Evolutionary conservation across 2,329 filamentous ascomycete species (phyloP), one percentile per base, ranked within the genome.

Genomic region (Samsoniella hepiali): DNA sequence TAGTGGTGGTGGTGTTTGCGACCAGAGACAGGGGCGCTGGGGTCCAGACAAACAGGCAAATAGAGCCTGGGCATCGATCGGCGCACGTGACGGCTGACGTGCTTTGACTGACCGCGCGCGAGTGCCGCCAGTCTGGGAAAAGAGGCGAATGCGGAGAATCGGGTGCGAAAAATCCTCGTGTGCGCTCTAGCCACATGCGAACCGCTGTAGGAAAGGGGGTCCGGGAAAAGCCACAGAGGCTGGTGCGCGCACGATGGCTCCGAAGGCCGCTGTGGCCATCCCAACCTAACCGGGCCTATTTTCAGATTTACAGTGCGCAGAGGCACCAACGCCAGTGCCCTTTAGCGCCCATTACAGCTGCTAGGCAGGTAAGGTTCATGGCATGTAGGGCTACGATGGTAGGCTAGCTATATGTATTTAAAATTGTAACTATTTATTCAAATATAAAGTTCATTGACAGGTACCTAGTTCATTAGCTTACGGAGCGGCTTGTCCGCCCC

Each of bases 1-100:
- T 22, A 22, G 22, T 49, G 45, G 32, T 6, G 32, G 15, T 17
- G 50, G 13, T 36, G 49, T 13, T 32, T 32, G 47, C 36, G 9
- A 10, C 36, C 22, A 22, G 22, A 22, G 22, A 22, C 22, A 22
- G 22, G 22, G 38, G 10, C 38, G 38, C 38, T 38, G 36, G 38
- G 38, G 38, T 40, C 13, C 34, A 13, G 9, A 40, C 38, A 40
- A 40, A 15, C 11, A 60, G 29, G n/a, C 27, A 42, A 44, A 36
- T 11, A 36, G 10, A 11, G 15, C 22, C 32, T 22, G 13, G 44
- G 5, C 38, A 49, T 49, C 50, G 51, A 49, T 22, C 42, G 15
- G 36, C 32, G 50, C 59, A 62, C 59, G 59, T 62, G 59, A 62
- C 42, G 7, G 50, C 29, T 61, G 58, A 61, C 58, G 59, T 55